Evolutionary conservation across 1,139 yeast genomes (phyloP).

Genomic region (Geotrichum restrictum): DNA sequence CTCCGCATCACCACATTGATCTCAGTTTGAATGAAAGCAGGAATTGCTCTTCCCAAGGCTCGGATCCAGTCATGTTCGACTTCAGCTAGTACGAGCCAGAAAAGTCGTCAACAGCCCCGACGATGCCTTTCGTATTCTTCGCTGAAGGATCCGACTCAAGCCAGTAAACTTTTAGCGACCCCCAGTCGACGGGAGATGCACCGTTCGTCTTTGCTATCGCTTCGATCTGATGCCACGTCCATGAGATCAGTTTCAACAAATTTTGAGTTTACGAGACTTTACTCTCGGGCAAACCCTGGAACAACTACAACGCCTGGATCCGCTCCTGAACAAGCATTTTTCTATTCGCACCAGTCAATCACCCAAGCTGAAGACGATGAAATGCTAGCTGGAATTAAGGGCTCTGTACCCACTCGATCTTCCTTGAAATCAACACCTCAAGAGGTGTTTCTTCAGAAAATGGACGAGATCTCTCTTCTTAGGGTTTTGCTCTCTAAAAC

Average conservation of each 20-base stretch:
- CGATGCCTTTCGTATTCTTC: slow-evolving; percentile 6
- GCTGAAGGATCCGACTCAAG: background rate
- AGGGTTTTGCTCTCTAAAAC: slow-evolving; percentile 3
- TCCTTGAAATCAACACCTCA: background rate
- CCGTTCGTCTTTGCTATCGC: background rate
- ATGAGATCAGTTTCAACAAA: slow-evolving; percentile 2
- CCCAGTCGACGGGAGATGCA: background rate
- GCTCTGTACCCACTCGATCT: background rate
- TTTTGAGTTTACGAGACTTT: background rate
- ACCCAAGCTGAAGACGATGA: slow-evolving; percentile 8
- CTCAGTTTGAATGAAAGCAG: slow-evolving; percentile 10
- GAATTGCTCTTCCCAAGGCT: slow-evolving; percentile 15
- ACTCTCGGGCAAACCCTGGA: slow-evolving; percentile 1
- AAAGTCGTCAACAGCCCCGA: slow-evolving; percentile 6
- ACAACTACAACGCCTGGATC: background rate
- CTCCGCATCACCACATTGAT: background rate
- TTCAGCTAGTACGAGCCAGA: slow-evolving; percentile 1
- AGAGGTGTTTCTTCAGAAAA: background rate
- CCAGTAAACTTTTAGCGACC: background rate
- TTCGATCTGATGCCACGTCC: slow-evolving; percentile 5
- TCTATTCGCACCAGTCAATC: slow-evolving; percentile 8
- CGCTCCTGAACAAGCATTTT: slow-evolving; percentile 4
- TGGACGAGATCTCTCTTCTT: slow-evolving; percentile 8
- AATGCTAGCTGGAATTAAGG: slow-evolving; percentile 14
- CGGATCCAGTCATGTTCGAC: slow-evolving; percentile 13